phyloP scores from a whole-genome alignment of 2,329 filamentous ascomycete species.

The Orbilia javanica region DNA sequence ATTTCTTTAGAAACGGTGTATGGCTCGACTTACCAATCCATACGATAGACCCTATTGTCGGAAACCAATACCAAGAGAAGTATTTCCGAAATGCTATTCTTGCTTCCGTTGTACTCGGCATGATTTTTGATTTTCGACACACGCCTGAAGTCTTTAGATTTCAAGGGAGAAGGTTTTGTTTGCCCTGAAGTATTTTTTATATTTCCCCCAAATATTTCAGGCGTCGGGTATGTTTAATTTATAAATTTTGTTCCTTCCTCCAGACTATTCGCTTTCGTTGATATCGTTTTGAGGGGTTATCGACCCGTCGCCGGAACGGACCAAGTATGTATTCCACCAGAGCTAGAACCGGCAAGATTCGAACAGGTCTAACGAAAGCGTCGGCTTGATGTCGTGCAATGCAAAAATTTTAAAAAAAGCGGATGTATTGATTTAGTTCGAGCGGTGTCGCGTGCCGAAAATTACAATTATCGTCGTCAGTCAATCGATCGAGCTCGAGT shows the following conservation, averaged over 20 bases:
- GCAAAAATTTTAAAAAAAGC: no score
- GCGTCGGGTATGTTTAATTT: background rate
- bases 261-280: background rate
- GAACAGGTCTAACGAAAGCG: background rate
- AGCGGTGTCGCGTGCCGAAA: no score
- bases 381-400: background rate
- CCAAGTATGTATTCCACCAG: background rate
- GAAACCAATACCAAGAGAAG: conserved; percentile 52
- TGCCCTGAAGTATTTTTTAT: background rate
- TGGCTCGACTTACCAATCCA: conserved; percentile 46
- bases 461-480: no score
- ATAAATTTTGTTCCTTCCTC: background rate
- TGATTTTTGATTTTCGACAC: background rate
- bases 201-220: no score
- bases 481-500: no score
- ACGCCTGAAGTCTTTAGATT: no score
- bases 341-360: background rate
- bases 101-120: conserved; percentile 2
- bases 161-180: no score
- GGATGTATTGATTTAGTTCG: no score
- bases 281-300: background rate
- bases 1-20: background rate
- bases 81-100: conserved; percentile 10
- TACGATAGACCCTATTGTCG: conserved; percentile 37
- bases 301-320: background rate